Evolutionary conservation across 2,329 filamentous ascomycete genomes (phyloP).

Genomic region (Fusarium sp.): DNA sequence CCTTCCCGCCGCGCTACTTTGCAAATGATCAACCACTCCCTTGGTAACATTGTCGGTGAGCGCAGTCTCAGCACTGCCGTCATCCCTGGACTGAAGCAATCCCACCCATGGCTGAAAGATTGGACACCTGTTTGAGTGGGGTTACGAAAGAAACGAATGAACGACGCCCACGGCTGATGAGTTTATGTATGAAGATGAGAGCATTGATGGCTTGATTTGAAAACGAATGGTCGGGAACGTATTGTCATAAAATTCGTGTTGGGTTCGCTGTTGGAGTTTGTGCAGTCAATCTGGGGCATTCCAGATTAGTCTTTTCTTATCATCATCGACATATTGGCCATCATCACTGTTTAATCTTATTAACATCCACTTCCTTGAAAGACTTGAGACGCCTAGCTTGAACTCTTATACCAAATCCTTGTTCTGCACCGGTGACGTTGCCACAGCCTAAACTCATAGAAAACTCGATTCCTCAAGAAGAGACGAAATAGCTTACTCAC

Average conservation of each 20-base stretch:
- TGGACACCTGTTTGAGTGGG: slow-evolving; percentile 39
- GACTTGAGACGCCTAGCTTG: too few species aligned
- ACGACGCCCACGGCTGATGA: slow-evolving; percentile 13
- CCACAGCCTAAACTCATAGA: too few species aligned
- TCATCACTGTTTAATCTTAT: too few species aligned
- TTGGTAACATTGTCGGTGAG: slow-evolving; percentile 46
- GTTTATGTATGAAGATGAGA: slow-evolving; percentile 2
- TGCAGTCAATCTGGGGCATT: slow-evolving; percentile 2
- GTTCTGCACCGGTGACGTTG: too few species aligned
- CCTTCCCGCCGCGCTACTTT: slow-evolving; percentile 42
- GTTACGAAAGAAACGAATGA: slow-evolving; percentile 17
- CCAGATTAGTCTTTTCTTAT: background rate
- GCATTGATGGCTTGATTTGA: background rate
- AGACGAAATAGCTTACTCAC: too few species aligned
- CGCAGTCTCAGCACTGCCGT: slow-evolving; percentile 44
- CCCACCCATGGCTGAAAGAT: slow-evolving; percentile 44
- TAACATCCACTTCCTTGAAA: too few species aligned
- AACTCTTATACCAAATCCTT: too few species aligned
- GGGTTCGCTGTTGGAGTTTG: too few species aligned
- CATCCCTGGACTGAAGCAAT: slow-evolving; percentile 35
- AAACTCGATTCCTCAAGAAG: too few species aligned
- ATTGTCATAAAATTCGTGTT: too few species aligned
- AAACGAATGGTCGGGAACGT: too few species aligned
- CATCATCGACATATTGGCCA: too few species aligned
- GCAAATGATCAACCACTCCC: slow-evolving; percentile 46